Percentiles rank a stretch among this genome's conserved stretches.
Conservation (phyloP, 192 early-diverging fungal genomes). For the Spizellomyces punctatus region DNA sequence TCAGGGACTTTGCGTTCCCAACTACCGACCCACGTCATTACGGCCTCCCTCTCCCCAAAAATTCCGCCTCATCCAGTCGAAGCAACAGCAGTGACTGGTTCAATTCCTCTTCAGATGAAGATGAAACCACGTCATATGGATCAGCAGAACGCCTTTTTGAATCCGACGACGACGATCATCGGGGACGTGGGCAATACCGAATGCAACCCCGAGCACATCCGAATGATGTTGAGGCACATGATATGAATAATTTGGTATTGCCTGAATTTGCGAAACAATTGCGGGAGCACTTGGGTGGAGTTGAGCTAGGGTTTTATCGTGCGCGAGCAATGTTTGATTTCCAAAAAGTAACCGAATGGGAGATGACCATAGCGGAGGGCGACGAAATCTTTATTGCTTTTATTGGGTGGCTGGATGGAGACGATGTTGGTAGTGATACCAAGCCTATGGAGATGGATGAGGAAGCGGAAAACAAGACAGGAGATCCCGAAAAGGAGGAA, state of each 20-base stretch:
- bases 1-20: slow-evolving; percentile 33
- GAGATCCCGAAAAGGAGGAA: not conserved
- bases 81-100: slow-evolving; percentile 15
- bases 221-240: not conserved
- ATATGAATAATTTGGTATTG: slow-evolving; percentile 2
- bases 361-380: slow-evolving; percentile 31
- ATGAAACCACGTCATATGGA: slow-evolving; percentile 11
- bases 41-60: slow-evolving; percentile 12
- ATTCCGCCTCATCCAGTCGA: not conserved
- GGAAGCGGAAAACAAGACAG: not conserved
- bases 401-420: not conserved
- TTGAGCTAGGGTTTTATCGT: slow-evolving; percentile 16
- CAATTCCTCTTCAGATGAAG: slow-evolving; percentile 15
- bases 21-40: slow-evolving; percentile 26
- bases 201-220: not conserved
- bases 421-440: not conserved
- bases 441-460: slow-evolving; percentile 1
- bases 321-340: slow-evolving; percentile 35
- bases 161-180: slow-evolving; percentile 22
- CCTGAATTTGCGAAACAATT: slow-evolving; percentile 12
- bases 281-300: slow-evolving; percentile 11
- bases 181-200: not conserved
- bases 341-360: slow-evolving; percentile 35
- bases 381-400: slow-evolving; percentile 24
- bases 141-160: slow-evolving; percentile 30